A percentile compares a stretch with the other conserved stretches of the same genome.
Conservation (phyloP, 768 basidiomycete genomes). For the Heimioporus sp. region DNA sequence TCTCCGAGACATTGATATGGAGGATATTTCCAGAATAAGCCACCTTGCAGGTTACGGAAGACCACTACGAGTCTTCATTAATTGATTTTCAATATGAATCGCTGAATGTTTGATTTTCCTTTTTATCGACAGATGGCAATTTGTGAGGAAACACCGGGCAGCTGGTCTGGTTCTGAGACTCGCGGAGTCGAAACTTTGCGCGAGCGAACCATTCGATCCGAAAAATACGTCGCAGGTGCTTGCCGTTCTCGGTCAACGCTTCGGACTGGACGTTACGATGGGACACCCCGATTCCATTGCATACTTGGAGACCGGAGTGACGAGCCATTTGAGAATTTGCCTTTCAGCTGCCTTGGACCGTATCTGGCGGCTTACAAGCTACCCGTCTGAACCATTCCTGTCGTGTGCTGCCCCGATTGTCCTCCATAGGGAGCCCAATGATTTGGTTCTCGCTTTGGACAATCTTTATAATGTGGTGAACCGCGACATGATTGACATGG, state of each 20-base stretch:
- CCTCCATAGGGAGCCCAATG: not conserved
- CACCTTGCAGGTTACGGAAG: not conserved
- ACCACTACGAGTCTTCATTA: not conserved
- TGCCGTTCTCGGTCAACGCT: not conserved
- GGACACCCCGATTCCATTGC: not conserved
- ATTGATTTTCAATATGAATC: no score
- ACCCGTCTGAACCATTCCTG: conserved; percentile 10
- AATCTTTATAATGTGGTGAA: not conserved
- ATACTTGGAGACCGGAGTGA: not conserved
- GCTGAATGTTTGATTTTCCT: no score
- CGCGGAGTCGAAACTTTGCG: not conserved
- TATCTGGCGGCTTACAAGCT: conserved; percentile 1
- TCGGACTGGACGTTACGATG: not conserved
- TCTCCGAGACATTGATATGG: not conserved
- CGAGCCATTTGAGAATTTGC: conserved; percentile 5
- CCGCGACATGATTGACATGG: conserved; percentile 1
- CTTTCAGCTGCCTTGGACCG: not conserved
- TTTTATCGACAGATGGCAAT: no score
- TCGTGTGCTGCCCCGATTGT: conserved; percentile 5
- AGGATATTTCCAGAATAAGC: not conserved
- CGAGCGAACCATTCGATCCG: not conserved
- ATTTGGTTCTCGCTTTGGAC: not conserved
- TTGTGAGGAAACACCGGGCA: no score
- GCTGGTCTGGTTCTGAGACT: no score
- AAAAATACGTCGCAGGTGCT: not conserved